A percentile compares a stretch with the other conserved stretches of the same genome.
phyloP scores from a whole-genome alignment of 345 rosid genomes.

The Gossypium rotundifolium region DNA sequence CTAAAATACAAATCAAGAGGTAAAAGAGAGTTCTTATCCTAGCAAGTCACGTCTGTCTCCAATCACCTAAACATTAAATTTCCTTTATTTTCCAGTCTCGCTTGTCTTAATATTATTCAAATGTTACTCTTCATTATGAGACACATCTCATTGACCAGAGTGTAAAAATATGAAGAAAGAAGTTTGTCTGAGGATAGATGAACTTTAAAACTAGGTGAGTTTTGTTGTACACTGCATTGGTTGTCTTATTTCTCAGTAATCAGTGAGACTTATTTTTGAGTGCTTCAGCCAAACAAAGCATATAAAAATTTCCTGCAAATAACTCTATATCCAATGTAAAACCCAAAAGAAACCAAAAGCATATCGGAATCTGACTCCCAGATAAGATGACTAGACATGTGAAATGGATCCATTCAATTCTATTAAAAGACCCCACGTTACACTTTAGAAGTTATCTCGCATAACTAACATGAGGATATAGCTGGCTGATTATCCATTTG shows the following conservation, averaged over 20 bases:
- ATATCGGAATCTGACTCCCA: background rate
- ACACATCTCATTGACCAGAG: background rate
- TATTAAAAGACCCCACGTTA: background rate
- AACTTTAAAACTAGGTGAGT: background rate
- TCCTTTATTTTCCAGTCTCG: background rate
- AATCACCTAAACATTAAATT: background rate
- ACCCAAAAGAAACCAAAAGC: background rate
- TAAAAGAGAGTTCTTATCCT: slow-evolving; percentile 6
- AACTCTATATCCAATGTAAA: background rate
- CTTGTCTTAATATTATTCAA: background rate
- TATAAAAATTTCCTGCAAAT: background rate
- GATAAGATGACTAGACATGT: background rate
- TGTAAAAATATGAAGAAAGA: background rate
- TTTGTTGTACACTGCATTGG: background rate
- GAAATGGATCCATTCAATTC: background rate
- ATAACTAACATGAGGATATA: background rate
- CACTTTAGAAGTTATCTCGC: background rate
- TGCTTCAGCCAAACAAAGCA: background rate
- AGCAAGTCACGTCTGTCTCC: background rate
- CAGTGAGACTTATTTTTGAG: background rate
- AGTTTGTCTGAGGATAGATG: background rate
- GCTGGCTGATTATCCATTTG: background rate
- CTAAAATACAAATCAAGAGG: background rate
- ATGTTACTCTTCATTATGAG: background rate
- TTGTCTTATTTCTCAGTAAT: background rate